Evolutionary conservation across 805 yeast species (phyloP).

Genomic region (Starmerella powellii): DNA sequence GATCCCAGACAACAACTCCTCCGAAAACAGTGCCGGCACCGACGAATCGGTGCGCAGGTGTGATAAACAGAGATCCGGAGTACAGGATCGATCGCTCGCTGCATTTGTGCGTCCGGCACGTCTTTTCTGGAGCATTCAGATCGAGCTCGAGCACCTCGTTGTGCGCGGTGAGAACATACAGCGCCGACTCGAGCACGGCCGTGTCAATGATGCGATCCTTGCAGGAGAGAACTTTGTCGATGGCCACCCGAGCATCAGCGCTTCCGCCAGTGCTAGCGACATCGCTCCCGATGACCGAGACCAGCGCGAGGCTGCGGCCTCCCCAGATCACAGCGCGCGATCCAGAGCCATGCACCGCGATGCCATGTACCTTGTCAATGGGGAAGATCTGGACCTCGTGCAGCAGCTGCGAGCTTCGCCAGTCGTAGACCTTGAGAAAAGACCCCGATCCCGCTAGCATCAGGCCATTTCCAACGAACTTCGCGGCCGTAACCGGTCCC

Average conservation of each 20-base stretch:
- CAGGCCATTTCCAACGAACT: constrained; percentile 30
- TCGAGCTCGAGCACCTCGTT: constrained; percentile 44
- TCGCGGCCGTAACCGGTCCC: constrained; percentile 59
- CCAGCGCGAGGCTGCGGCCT: constrained; percentile 2
- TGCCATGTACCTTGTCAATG: constrained; percentile 77
- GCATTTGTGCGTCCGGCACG: constrained; percentile 34
- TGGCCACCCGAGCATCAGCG: too few relatives aligned
- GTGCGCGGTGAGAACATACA: constrained; percentile 65
- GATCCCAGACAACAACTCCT: constrained; percentile 68
- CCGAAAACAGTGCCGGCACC: constrained; percentile 92
- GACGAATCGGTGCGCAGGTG: constrained; percentile 37
- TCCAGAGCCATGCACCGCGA: constrained; percentile 23
- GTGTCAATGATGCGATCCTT: constrained; percentile 73
- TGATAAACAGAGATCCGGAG: constrained; percentile 59
- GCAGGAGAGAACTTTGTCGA: neutral
- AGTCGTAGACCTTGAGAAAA: constrained; percentile 41
- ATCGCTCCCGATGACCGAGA: neutral
- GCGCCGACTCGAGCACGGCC: constrained; percentile 35
- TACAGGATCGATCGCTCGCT: constrained; percentile 73
- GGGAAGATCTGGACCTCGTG: constrained; percentile 40
- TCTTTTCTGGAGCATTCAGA: constrained; percentile 17
- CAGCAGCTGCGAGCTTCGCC: constrained; percentile 32
- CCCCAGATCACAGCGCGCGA: constrained; percentile 7
- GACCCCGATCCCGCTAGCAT: constrained; percentile 67
- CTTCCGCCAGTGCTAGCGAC: too few relatives aligned